These are phyloP conservation scores for Solanum gracilifrons DNA, from an alignment of 257 asterid species.

Conservation along the genomic window DNA sequence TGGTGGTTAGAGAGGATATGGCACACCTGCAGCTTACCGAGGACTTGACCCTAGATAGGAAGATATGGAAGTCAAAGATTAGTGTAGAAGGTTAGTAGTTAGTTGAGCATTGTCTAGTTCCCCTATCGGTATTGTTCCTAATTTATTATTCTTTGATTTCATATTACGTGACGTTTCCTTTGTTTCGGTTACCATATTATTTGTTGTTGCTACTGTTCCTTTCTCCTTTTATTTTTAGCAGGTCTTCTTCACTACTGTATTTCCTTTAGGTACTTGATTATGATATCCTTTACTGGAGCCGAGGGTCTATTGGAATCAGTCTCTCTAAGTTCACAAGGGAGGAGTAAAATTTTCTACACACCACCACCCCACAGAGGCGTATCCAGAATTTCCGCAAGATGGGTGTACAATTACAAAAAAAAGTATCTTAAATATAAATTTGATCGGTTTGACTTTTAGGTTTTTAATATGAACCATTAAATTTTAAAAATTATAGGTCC, in stretches of 20 bases:
- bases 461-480: no score
- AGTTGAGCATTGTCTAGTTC: background rate
- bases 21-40: background rate
- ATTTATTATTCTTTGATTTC: background rate
- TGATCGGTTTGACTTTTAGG: no score
- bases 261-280: background rate
- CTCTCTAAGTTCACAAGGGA: background rate
- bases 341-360: background rate
- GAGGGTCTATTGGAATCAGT: background rate
- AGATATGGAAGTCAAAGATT: background rate
- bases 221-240: background rate
- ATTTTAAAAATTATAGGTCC: no score
- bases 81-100: background rate
- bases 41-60: background rate
- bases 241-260: background rate
- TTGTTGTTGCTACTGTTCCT: background rate
- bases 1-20: background rate
- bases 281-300: background rate
- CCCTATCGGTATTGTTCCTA: background rate
- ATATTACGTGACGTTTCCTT: background rate
- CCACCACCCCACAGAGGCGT: no score
- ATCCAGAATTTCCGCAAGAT: no score
- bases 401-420: no score
- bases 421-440: no score
- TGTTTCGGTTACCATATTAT: background rate